Conservation (phyloP, 176 grass and related monocot genomes). For the barley (Hordeum vulgare) region DNA sequence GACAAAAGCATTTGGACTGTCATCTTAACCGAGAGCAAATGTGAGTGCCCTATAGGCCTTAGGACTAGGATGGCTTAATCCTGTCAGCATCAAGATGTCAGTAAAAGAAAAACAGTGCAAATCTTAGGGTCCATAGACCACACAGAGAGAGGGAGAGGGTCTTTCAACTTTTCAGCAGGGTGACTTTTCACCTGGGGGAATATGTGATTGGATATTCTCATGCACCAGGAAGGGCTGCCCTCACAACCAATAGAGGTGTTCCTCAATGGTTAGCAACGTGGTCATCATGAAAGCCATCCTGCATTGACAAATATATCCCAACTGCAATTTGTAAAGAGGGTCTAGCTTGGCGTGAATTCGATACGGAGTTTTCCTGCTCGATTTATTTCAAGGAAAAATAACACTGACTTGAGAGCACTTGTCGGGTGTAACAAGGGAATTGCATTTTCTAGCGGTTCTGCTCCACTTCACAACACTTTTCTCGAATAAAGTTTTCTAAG, state of each 20-base stretch:
- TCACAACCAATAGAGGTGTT: background rate
- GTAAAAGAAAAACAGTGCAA: constrained; percentile 21
- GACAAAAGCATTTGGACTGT: constrained; percentile 15
- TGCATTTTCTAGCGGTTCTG: background rate
- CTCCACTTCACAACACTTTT: background rate
- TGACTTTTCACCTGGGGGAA: constrained; percentile 23
- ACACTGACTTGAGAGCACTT: background rate
- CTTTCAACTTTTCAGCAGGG: constrained; percentile 28
- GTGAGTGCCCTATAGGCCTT: constrained; percentile 5
- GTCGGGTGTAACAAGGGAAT: background rate
- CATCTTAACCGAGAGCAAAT: background rate
- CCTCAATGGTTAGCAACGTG: constrained; percentile 10
- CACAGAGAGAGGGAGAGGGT: background rate
- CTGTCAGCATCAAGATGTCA: constrained; percentile 37
- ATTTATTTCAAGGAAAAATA: background rate
- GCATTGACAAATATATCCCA: background rate
- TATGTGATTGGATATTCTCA: constrained; percentile 54
- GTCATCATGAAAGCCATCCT: constrained; percentile 2
- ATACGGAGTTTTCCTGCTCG: background rate
- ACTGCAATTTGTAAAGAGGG: background rate
- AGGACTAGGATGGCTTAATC: constrained; percentile 12
- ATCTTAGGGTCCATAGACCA: constrained; percentile 15
- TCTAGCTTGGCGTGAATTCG: background rate
- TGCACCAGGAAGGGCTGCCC: constrained; percentile 20
- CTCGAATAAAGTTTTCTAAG: background rate